These are phyloP conservation scores for Kalaharituber pfeilii DNA, from an alignment of 2,329 filamentous ascomycete species.

Conservation along the genomic window DNA sequence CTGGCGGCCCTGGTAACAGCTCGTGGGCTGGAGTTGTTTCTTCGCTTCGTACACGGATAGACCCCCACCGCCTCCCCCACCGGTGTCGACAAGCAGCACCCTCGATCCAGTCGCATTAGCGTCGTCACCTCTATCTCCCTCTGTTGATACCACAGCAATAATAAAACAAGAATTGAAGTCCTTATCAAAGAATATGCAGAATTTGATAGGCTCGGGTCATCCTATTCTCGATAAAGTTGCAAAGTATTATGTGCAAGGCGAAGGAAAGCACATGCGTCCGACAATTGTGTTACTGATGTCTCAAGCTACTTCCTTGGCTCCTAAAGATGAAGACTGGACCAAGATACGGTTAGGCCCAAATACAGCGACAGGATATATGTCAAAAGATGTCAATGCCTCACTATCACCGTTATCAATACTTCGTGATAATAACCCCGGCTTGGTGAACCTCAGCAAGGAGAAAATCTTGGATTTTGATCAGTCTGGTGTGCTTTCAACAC, in stretches of 20 bases:
- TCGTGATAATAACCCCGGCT: constrained; percentile 63
- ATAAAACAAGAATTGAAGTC: constrained; percentile 97
- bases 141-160: constrained; percentile 28
- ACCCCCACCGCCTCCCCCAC: not conserved
- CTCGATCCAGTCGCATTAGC: not conserved
- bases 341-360: constrained; percentile 16
- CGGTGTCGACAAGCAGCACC: not conserved
- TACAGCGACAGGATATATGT: not conserved
- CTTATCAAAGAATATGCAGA: constrained; percentile 78
- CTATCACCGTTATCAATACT: constrained; percentile 47
- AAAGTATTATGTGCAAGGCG: constrained; percentile 93
- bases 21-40: not conserved
- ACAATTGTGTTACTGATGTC: constrained; percentile 94
- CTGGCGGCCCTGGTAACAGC: not conserved
- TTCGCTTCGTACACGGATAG: not conserved
- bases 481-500: constrained; percentile 58
- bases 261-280: constrained; percentile 92
- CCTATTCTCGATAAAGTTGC: constrained; percentile 85
- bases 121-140: constrained; percentile 1
- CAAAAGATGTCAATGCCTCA: constrained; percentile 36
- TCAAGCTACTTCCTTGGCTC: constrained; percentile 70
- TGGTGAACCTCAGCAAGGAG: constrained; percentile 32
- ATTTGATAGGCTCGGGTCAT: constrained; percentile 84
- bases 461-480: constrained; percentile 21
- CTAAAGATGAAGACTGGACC: constrained; percentile 36